Percentiles rank a stretch among this genome's conserved stretches.
Conservation (phyloP, 805 yeast species). For the Metschnikowia henanensis region DNA sequence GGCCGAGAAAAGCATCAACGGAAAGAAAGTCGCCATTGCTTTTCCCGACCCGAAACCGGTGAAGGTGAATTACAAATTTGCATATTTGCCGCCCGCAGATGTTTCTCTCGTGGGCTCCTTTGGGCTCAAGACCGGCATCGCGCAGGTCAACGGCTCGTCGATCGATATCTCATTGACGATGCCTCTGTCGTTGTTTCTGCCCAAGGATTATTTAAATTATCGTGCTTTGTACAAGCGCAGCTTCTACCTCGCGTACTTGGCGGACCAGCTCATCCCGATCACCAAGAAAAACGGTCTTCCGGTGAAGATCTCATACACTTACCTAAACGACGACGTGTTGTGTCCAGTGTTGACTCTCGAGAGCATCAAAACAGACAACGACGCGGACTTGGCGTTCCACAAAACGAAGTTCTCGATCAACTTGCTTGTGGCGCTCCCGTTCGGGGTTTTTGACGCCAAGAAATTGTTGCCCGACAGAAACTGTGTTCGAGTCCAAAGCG, state of each 20-base stretch:
- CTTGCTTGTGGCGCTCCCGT: conserved; percentile 71
- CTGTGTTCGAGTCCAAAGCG: conserved; percentile 70
- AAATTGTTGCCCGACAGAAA: conserved; percentile 80
- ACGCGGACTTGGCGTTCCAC: conserved; percentile 53
- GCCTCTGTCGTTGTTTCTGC: conserved; percentile 74
- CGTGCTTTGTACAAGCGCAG: conserved; percentile 89
- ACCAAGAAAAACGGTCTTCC: conserved; percentile 59
- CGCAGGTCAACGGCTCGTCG: conserved; percentile 58
- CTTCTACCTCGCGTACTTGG: conserved; percentile 78
- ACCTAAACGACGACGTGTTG: conserved; percentile 72
- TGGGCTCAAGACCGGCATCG: conserved; percentile 80
- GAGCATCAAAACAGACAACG: conserved; percentile 49
- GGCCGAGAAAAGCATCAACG: conserved; percentile 53
- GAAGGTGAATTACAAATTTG: conserved; percentile 68
- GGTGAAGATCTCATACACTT: conserved; percentile 60
- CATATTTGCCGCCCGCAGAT: conserved; percentile 67
- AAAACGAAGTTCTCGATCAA: conserved; percentile 73
- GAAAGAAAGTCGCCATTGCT: conserved; percentile 64
- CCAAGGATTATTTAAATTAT: conserved; percentile 88
- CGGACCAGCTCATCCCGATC: conserved; percentile 57
- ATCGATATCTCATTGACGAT: conserved; percentile 82
- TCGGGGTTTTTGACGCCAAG: conserved; percentile 66
- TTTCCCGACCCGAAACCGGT: conserved; percentile 89
- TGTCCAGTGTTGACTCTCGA: conserved; percentile 72
- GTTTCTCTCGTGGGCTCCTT: conserved; percentile 86